A percentile compares a stretch with the other conserved stretches of the same genome.
Conservation (phyloP, 1,139 yeast genomes). For the Candida sanyaensis region DNA sequence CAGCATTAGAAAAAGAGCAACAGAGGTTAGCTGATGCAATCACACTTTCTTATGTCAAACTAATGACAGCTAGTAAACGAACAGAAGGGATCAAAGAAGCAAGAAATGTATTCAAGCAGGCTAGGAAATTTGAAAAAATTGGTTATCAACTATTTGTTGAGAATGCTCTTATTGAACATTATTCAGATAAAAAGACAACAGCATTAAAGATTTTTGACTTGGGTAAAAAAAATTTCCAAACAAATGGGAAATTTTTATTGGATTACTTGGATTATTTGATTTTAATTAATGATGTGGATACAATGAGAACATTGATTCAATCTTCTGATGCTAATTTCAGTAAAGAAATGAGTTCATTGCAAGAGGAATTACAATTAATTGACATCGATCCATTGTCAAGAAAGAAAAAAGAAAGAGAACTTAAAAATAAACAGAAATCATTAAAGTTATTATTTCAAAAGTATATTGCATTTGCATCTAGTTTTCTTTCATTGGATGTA, state of each 20-base stretch:
- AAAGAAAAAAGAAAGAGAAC: slow-evolving; percentile 24
- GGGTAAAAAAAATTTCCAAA: slow-evolving; percentile 56
- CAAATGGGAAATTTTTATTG: slow-evolving; percentile 62
- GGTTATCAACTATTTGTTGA: slow-evolving; percentile 81
- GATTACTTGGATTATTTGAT: slow-evolving; percentile 76
- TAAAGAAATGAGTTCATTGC: slow-evolving; percentile 31
- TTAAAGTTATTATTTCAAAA: slow-evolving; percentile 24
- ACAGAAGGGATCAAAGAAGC: slow-evolving; percentile 72
- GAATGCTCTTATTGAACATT: slow-evolving; percentile 81
- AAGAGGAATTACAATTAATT: slow-evolving; percentile 19
- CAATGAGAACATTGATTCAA: slow-evolving; percentile 83
- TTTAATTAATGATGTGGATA: slow-evolving; percentile 72
- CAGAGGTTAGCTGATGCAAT: slow-evolving; percentile 35
- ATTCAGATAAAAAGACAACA: slow-evolving; percentile 62
- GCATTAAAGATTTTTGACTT: slow-evolving; percentile 80
- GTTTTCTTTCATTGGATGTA: slow-evolving; percentile 68
- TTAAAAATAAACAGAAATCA: slow-evolving; percentile 24
- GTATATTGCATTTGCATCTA: slow-evolving; percentile 33
- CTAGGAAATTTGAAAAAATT: slow-evolving; percentile 52
- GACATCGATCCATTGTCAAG: slow-evolving; percentile 22
- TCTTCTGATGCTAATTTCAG: slow-evolving; percentile 40
- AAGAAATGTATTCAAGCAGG: slow-evolving; percentile 63
- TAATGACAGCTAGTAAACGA: slow-evolving; percentile 63
- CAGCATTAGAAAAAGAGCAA: slow-evolving; percentile 15
- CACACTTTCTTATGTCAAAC: slow-evolving; percentile 54